Base-by-base conservation (phyloP, 768 basidiomycete genomes). In the Tremella yokohamensis region DNA sequence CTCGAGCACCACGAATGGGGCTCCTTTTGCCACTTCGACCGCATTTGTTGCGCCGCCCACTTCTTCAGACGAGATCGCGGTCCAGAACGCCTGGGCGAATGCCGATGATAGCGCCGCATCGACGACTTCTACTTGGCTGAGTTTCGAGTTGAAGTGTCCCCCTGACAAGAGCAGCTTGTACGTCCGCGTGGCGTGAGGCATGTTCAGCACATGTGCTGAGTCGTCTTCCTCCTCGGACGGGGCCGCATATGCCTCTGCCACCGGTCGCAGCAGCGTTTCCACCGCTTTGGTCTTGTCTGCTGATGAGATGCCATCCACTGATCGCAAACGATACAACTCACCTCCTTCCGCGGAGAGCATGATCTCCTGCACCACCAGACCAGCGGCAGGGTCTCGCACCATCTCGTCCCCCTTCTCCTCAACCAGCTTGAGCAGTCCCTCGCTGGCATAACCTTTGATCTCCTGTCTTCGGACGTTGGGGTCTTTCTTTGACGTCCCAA, bases 131-230 rank as follows among this genome's bases (percentile, higher is more conserved):
- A 93, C 79, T 1, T 81, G 61, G 19, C 81, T 80, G 1, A 84
- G 82, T 0, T 81, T 73, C 29, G 84, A 85, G 60, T 84, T 85
- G 77, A 85, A 96, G 72, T 93, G 90, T 0, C 92, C 92, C 4
- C 92, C 92, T 71, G 93, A 90, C 1, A 96, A 81, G 6, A 96
- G 83, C 6, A 84, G 85, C 74, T 96, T 96, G 82, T 90, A 93
- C 49, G 92, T 70, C 40, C 92, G 82, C 2, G 88, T 86, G 0
- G 86, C 83, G 66, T 90, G 89, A 0, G 90, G 84, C 12, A 91
- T 81, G 68, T 93, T 87, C 57, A 93, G 86, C 15, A 83, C 82
- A 75, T 91, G 89, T 0, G 82, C 58, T 0, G 79, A 56, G 51
- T 84, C 83, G 4, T 79, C 67, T 34, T 34, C 29, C 19, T 63